Base-by-base conservation (phyloP, 331 rosid species). In the Quercus tomentella region DNA sequence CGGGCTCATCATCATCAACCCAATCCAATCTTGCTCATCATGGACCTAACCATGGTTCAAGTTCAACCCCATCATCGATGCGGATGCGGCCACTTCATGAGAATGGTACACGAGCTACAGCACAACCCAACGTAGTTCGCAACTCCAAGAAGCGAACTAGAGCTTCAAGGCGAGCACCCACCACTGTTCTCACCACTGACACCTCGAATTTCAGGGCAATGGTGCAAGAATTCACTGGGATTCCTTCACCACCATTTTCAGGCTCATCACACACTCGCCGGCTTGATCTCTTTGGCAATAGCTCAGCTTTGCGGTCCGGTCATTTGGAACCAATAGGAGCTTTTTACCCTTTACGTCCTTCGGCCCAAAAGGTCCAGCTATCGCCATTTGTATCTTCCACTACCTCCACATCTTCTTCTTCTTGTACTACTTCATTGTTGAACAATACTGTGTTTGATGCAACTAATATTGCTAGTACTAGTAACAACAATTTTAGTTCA, bases 191-290 rank as follows among this genome's bases (percentile, higher is more conserved):
- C 65, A 93, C 97, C 79, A 96, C 98, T 28, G 98, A 93, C 85
- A 93, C 98, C 12, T 80, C 97, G 0, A 96, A 96, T 74, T 96
- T 96, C 86, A 76, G 99, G 79, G 97, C 98, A 81, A 96, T 91
- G 99, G 99, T 96, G 82, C 99, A 96, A 81, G 97, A 96, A 35
- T 96, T 96, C 82, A 96, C 99, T 0, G 99, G 99, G 25, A 90
- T 96, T 79, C 98, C 99, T 1, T 89, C 98, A 11, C 97, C 97
- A 0, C 98, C 99, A 1, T 96, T 93, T 31, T 87, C 97, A 1
- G 72, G 87, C 55, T 84, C 91, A 0, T 66, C 95, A 4, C 90
- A 82, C 80, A 82, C 94, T 58, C 87, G 97, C 18, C 77, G 96
- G 60, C 85, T 93, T 3, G 96, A 92, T 82, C 97, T 90, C 80